These are phyloP conservation scores for Fomitopsis betulina DNA, from an alignment of 1,284 basidiomycete species.

Conservation along the genomic window DNA sequence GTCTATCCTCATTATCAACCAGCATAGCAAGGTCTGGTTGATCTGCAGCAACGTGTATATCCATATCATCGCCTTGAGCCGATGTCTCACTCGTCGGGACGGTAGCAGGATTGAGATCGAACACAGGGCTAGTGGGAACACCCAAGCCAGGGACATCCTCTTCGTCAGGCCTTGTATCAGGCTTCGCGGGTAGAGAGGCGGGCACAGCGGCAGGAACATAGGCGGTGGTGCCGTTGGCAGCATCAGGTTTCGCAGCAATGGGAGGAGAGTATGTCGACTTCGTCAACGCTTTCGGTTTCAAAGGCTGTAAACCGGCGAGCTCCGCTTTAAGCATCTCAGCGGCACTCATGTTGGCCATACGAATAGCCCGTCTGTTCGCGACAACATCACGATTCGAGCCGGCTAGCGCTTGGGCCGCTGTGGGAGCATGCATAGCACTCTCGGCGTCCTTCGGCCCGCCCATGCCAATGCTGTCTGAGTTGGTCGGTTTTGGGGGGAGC, in stretches of 20 bases:
- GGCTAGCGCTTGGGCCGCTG: constrained; percentile 62
- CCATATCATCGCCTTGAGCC: constrained; percentile 15
- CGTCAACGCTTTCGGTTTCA: constrained; percentile 40
- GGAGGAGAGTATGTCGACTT: constrained; percentile 19
- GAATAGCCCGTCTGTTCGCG: constrained; percentile 81
- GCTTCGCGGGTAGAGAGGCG: constrained; percentile 3
- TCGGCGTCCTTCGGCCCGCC: constrained; percentile 55
- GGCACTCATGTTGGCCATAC: constrained; percentile 95
- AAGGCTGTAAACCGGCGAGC: constrained; percentile 63
- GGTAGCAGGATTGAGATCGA: constrained; percentile 5
- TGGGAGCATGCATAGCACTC: constrained; percentile 50
- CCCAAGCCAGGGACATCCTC: constrained; percentile 32
- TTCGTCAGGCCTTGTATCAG: constrained; percentile 13
- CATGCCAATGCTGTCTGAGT: constrained; percentile 69
- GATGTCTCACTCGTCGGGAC: constrained; percentile 7
- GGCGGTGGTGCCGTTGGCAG: constrained; percentile 17
- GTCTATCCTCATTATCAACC: constrained; percentile 10
- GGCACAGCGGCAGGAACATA: constrained; percentile 12
- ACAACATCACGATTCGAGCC: constrained; percentile 86
- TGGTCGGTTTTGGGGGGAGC: constrained; percentile 57
- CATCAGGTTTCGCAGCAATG: constrained; percentile 15
- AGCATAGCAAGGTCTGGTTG: constrained; percentile 10
- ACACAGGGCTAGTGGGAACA: background rate
- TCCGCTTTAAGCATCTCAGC: constrained; percentile 93
- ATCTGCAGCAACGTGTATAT: constrained; percentile 5